Conservation (phyloP, 1,139 yeast species). For the Saccharomyces hybrid region DNA sequence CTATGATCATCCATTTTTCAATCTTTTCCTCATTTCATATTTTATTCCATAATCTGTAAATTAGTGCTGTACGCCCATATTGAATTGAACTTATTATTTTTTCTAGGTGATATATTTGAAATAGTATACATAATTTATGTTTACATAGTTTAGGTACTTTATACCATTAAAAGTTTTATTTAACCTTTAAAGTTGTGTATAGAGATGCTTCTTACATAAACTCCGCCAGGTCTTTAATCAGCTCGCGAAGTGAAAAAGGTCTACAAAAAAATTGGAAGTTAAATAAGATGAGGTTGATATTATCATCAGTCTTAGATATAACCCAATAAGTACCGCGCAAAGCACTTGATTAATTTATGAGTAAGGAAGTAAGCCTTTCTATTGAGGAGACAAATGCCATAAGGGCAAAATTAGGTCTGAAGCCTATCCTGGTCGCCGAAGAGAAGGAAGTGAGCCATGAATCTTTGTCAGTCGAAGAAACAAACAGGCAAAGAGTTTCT, state of each 20-base stretch:
- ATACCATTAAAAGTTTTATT: neutral
- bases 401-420: slow-evolving; percentile 43
- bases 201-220: neutral
- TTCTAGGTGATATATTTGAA: slow-evolving; percentile 1
- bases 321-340: neutral
- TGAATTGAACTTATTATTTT: neutral
- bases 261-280: neutral
- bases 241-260: neutral
- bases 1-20: neutral
- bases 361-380: slow-evolving; percentile 34
- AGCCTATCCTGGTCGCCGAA: slow-evolving; percentile 34
- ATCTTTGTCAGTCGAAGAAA: slow-evolving; percentile 43
- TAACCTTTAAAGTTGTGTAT: neutral
- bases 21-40: neutral
- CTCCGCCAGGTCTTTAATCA: neutral
- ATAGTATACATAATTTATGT: neutral
- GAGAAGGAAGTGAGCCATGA: neutral
- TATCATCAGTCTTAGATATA: too few relatives aligned
- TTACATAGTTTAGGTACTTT: neutral
- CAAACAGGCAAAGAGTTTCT: slow-evolving; percentile 43
- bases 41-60: slow-evolving; percentile 14
- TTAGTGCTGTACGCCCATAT: slow-evolving; percentile 9
- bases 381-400: slow-evolving; percentile 49
- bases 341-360: slow-evolving; percentile 9
- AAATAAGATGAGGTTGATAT: neutral